Base-by-base conservation (phyloP, 768 basidiomycete genomes). In the Boletus edulis region DNA sequence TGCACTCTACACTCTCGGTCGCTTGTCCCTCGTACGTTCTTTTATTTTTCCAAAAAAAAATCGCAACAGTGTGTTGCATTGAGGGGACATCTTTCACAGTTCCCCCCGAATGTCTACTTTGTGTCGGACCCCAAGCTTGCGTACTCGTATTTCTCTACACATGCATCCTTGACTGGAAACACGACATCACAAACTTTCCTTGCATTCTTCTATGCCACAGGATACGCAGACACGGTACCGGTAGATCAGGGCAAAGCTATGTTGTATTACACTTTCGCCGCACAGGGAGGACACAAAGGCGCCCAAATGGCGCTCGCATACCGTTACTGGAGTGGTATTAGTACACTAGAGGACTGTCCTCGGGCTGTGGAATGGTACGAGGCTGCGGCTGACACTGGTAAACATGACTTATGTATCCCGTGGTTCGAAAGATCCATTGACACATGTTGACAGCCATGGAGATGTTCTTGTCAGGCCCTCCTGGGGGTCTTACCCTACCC, bases 241-340 rank as follows among this genome's bases (percentile, higher is more conserved):
- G 76, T 85, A 0, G 81, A 90, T 55, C 87, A 91, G 68, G 85
- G 86, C 14, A 85, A 86, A 71, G 94, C 95, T 0, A 85, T 96
- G 58, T 77, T 98, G 0, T 90, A 96, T 64, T 94, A 94, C 68
- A 97, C 95, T 0, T 98, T 98, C 63, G 87, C 95, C 4, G 94
- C 93, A 1, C 85, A 94, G 48, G 87, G 89, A 2, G 91, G 89
- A 0, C 82, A 94, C 72, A 85, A 86, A 62, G 88, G 89, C 6
- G 90, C 96, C 0, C 87, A 94, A 68, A 94, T 96, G 91, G 85
- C 93, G 2, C 77, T 98, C 32, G 97, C 87, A 0, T 98, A 96
- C 71, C 83, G 94, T 27, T 87, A 95, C 65, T 98, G 94, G 95
- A 87, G 90, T 38, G 97, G 97, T 1, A 97, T 99, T 54, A 91